A percentile compares a stretch with the other conserved stretches of the same genome.
phyloP scores from a whole-genome alignment of 306 rosid genomes.

The Morella rubra region DNA sequence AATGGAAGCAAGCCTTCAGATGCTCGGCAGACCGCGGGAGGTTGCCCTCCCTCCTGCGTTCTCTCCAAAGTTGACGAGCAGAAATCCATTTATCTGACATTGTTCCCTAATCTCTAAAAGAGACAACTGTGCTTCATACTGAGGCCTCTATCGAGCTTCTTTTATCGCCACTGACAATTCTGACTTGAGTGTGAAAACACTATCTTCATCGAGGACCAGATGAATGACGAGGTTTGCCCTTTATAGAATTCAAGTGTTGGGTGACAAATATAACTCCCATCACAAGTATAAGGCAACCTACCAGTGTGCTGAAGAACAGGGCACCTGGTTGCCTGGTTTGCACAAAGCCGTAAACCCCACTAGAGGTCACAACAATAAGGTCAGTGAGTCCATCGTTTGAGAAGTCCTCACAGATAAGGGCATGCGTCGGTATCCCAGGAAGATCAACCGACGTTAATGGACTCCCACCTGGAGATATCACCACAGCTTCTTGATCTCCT shows the following conservation, averaged over 20 bases:
- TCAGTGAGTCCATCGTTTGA: constrained; percentile 94
- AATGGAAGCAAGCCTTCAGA: background rate
- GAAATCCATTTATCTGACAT: too few species aligned
- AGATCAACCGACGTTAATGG: constrained; percentile 67
- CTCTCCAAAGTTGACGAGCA: too few species aligned
- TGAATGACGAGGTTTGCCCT: constrained; percentile 83
- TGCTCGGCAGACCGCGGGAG: too few species aligned
- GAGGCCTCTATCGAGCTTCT: constrained; percentile 4
- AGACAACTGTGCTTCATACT: background rate
- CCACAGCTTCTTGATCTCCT: constrained; percentile 91
- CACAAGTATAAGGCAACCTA: constrained; percentile 85
- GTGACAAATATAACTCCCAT: constrained; percentile 91
- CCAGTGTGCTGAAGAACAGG: constrained; percentile 90
- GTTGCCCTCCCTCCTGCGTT: too few species aligned
- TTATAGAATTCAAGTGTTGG: constrained; percentile 83
- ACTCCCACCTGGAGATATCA: constrained; percentile 88
- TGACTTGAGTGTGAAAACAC: constrained; percentile 7
- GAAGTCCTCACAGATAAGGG: constrained; percentile 77
- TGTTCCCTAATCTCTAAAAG: too few species aligned
- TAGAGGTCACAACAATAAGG: constrained; percentile 78
- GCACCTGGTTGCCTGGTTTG: constrained; percentile 99
- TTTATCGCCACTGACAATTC: constrained; percentile 19
- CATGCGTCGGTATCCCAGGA: constrained; percentile 85
- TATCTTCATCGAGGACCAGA: constrained; percentile 47
- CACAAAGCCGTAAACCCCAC: constrained; percentile 85